Percentiles rank a stretch among this genome's conserved stretches.
Evolutionary conservation across 164 flowering plant species (phyloP).

Genomic region (Nymphaea colorata): DNA sequence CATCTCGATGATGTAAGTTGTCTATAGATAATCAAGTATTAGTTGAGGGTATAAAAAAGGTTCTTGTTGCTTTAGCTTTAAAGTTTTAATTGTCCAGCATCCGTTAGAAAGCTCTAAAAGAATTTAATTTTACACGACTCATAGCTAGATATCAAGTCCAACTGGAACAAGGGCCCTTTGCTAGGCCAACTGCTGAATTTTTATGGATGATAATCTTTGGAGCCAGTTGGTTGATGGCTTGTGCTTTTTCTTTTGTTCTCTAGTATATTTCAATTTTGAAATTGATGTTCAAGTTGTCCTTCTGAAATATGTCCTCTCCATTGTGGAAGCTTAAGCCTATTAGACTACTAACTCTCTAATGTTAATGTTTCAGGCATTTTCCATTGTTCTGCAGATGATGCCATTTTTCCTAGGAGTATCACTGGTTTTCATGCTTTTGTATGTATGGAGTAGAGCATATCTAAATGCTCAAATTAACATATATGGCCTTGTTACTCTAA

Average conservation of each 20-base stretch:
- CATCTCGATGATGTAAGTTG: conserved; percentile 94
- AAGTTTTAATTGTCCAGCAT: too few species aligned
- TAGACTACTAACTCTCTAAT: too few species aligned
- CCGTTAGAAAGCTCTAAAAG: too few species aligned
- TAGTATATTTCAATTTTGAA: background rate
- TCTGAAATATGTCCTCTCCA: too few species aligned
- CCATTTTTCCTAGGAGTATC: conserved; percentile 30
- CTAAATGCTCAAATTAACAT: conserved; percentile 40
- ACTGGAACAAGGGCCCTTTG: conserved; percentile 81
- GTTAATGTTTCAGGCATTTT: background rate
- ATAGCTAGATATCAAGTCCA: conserved; percentile 95
- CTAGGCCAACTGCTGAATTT: conserved; percentile 87
- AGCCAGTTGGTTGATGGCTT: conserved; percentile 56
- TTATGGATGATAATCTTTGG: conserved; percentile 99
- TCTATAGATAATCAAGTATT: too few species aligned
- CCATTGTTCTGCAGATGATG: conserved; percentile 28
- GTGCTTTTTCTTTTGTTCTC: conserved; percentile 7
- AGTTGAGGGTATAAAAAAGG: too few species aligned
- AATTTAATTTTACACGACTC: conserved; percentile 2
- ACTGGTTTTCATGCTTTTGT: conserved; percentile 48
- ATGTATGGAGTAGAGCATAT: conserved; percentile 48
- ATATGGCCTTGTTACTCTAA: conserved; percentile 24
- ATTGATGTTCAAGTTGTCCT: too few species aligned
- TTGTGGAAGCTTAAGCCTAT: too few species aligned
- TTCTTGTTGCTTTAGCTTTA: too few species aligned